Conservation (phyloP, 768 basidiomycete species). For the Pseudohyphozyma bogoriensis region DNA sequence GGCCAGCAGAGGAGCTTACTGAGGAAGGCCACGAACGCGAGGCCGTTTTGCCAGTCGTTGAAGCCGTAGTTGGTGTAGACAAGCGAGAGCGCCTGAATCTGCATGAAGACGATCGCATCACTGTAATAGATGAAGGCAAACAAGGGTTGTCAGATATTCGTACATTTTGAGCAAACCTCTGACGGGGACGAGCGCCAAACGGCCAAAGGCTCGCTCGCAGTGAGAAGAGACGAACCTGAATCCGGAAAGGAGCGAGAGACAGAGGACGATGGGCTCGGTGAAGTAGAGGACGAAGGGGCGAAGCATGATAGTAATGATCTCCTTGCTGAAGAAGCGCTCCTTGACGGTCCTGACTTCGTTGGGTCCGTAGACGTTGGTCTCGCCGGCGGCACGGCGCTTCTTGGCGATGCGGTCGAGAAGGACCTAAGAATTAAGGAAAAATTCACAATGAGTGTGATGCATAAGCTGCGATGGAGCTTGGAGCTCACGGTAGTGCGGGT, state of each 20-base stretch:
- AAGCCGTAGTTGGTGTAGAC: slow-evolving; percentile 35
- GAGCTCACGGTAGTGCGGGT: slow-evolving; percentile 33
- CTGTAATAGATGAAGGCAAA: no score
- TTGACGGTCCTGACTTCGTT: slow-evolving; percentile 26
- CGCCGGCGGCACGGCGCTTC: slow-evolving; percentile 14
- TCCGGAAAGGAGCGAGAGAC: slow-evolving; percentile 34
- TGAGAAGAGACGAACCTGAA: slow-evolving; percentile 37
- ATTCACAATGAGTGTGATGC: no score
- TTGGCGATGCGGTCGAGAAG: slow-evolving; percentile 32
- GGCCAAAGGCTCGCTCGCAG: no score
- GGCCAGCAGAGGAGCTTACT: no score
- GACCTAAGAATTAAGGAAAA: no score
- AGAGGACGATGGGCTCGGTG: slow-evolving; percentile 36
- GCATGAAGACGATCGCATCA: slow-evolving; percentile 37
- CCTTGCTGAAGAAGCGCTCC: slow-evolving; percentile 21
- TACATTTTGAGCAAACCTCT: no score
- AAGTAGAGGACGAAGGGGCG: slow-evolving; percentile 35
- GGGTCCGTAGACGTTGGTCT: slow-evolving; percentile 33
- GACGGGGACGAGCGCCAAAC: no score
- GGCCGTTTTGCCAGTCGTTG: slow-evolving; percentile 28
- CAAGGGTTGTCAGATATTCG: no score
- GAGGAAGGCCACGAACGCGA: slow-evolving; percentile 34
- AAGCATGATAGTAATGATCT: slow-evolving; percentile 20
- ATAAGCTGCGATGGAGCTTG: no score
- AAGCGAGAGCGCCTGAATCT: slow-evolving; percentile 33